Evolutionary conservation across 495 filamentous ascomycete species (phyloP).

Genomic region (Aspergillus sparsus): DNA sequence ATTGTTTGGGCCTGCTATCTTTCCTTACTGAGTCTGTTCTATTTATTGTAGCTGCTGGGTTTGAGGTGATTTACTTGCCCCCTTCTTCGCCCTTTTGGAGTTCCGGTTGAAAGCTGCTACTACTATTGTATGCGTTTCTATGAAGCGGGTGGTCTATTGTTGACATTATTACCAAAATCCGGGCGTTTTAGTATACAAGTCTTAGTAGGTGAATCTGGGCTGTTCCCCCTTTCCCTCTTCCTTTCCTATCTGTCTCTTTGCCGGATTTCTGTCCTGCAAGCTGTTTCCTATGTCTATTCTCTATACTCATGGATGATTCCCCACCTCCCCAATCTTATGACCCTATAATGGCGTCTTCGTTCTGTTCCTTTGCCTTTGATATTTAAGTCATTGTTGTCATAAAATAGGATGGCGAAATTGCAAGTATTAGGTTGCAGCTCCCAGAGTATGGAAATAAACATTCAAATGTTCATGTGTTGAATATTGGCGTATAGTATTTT

Average conservation of each 20-base stretch:
- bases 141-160: slow-evolving; percentile 6
- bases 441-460: slow-evolving; percentile 7
- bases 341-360: slow-evolving; percentile 18
- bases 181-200: slow-evolving; percentile 17
- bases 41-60: slow-evolving; percentile 25
- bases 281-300: slow-evolving; percentile 14
- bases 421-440: slow-evolving; percentile 4
- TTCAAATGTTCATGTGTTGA: neutral
- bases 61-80: slow-evolving; percentile 19
- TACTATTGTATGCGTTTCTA: slow-evolving; percentile 16
- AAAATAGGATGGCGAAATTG: slow-evolving; percentile 13
- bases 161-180: slow-evolving; percentile 12
- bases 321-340: slow-evolving; percentile 21
- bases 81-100: slow-evolving; percentile 26
- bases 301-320: slow-evolving; percentile 40
- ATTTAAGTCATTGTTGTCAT: slow-evolving; percentile 10
- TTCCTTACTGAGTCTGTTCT: slow-evolving; percentile 17
- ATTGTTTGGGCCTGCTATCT: slow-evolving; percentile 10
- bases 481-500: neutral
- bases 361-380: slow-evolving; percentile 18
- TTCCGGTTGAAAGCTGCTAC: slow-evolving; percentile 20
- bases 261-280: slow-evolving; percentile 9
- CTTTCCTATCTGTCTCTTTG: slow-evolving; percentile 5
- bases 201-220: slow-evolving; percentile 13
- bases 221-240: neutral